These are phyloP conservation scores for Lachancea thermotolerans DNA, from an alignment of 805 yeast species.

Conservation along the genomic window DNA sequence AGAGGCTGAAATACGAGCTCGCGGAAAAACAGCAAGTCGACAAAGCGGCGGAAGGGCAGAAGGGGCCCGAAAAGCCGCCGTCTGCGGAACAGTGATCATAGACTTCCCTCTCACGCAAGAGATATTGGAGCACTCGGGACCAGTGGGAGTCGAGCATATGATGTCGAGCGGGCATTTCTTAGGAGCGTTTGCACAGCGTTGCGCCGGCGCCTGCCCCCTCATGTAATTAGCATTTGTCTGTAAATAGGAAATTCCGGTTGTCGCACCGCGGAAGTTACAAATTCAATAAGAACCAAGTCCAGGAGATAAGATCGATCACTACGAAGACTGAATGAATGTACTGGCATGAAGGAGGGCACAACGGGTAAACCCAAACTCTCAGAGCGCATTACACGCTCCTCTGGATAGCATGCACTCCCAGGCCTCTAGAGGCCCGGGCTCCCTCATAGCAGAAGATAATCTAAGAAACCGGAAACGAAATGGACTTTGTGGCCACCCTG, in stretches of 20 bases:
- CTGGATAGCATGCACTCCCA: slow-evolving; percentile 25
- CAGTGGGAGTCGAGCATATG: no score
- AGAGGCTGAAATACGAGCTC: slow-evolving; percentile 74
- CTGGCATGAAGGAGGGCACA: slow-evolving; percentile 32
- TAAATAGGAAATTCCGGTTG: no score
- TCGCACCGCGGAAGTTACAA: no score
- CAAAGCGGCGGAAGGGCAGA: background rate
- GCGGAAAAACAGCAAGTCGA: slow-evolving; percentile 19
- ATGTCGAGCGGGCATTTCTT: no score
- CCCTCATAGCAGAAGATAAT: slow-evolving; percentile 28
- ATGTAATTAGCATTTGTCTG: no score
- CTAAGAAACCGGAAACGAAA: slow-evolving; percentile 40
- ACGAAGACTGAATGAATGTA: slow-evolving; percentile 15
- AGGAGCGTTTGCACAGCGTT: no score
- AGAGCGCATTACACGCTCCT: slow-evolving; percentile 26
- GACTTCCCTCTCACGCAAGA: no score
- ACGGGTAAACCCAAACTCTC: slow-evolving; percentile 29
- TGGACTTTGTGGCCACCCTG: slow-evolving; percentile 33
- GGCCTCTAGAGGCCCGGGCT: slow-evolving; percentile 12
- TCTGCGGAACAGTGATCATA: background rate
- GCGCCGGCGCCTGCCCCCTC: no score
- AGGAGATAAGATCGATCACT: background rate
- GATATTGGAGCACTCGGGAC: no score
- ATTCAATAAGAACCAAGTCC: no score
- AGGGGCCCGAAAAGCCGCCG: slow-evolving; percentile 1